These are phyloP conservation scores for Arxiozyma slooffiae DNA, from an alignment of 1,139 yeast genomes.

Conservation along the genomic window DNA sequence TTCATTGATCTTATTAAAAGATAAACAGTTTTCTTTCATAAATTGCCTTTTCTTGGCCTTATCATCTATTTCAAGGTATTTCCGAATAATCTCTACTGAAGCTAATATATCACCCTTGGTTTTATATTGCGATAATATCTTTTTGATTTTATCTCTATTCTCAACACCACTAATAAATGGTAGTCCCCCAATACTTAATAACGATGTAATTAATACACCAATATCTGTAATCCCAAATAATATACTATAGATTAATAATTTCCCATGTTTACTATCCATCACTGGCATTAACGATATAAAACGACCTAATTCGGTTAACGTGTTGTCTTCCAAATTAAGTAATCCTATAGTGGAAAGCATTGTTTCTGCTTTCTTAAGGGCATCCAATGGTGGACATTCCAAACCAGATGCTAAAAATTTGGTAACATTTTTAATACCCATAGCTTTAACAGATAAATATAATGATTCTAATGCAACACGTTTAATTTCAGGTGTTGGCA, in stretches of 20 bases:
- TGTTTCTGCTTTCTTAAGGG: slow-evolving; percentile 54
- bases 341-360: slow-evolving; percentile 68
- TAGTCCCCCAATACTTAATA: slow-evolving; percentile 53
- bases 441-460: slow-evolving; percentile 73
- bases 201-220: slow-evolving; percentile 66
- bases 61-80: slow-evolving; percentile 36
- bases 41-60: slow-evolving; percentile 37
- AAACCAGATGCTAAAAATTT: slow-evolving; percentile 64
- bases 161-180: slow-evolving; percentile 62
- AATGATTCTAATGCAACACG: slow-evolving; percentile 76
- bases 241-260: slow-evolving; percentile 66
- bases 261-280: slow-evolving; percentile 78
- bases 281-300: slow-evolving; percentile 70
- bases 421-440: slow-evolving; percentile 70
- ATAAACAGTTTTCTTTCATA: slow-evolving; percentile 52
- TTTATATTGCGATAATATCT: slow-evolving; percentile 36
- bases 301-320: slow-evolving; percentile 67
- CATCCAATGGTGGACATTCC: slow-evolving; percentile 60
- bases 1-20: slow-evolving; percentile 58
- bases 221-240: slow-evolving; percentile 75
- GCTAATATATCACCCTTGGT: slow-evolving; percentile 68
- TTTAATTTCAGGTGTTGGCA: slow-evolving; percentile 82
- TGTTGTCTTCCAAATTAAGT: slow-evolving; percentile 39
- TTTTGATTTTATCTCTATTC: slow-evolving; percentile 53
- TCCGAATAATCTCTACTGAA: slow-evolving; percentile 44